Conservation (phyloP, 2,329 filamentous ascomycete species). For the Chrysosporium keratinophilum region DNA sequence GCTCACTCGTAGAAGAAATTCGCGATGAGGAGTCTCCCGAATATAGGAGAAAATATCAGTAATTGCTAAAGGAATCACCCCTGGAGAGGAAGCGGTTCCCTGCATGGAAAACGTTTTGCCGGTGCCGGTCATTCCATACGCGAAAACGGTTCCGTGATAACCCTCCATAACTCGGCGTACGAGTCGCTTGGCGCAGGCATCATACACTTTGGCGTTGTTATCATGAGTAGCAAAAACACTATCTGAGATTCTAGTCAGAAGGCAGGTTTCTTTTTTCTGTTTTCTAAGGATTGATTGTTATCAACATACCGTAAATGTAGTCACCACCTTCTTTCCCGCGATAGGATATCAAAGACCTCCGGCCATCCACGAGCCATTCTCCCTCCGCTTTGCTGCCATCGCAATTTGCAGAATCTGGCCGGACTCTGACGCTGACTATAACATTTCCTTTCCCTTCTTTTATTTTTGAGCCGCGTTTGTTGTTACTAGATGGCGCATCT, state of each 20-base stretch:
- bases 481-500: neutral
- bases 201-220: slow-evolving; percentile 90
- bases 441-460: slow-evolving; percentile 89
- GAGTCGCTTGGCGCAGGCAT: slow-evolving; percentile 82
- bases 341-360: slow-evolving; percentile 71
- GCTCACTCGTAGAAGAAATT: slow-evolving; percentile 90
- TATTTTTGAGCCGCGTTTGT: slow-evolving; percentile 26
- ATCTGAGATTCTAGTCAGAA: slow-evolving; percentile 45
- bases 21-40: slow-evolving; percentile 84
- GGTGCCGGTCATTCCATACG: slow-evolving; percentile 97
- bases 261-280: neutral
- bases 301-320: slow-evolving; percentile 71
- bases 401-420: slow-evolving; percentile 64
- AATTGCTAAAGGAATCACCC: slow-evolving; percentile 92
- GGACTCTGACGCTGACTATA: slow-evolving; percentile 84
- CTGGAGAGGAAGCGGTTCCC: slow-evolving; percentile 86
- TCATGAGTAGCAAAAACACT: slow-evolving; percentile 94
- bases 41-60: slow-evolving; percentile 99
- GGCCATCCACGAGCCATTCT: slow-evolving; percentile 87
- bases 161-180: slow-evolving; percentile 98
- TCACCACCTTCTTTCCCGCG: slow-evolving; percentile 83
- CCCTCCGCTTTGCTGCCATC: slow-evolving; percentile 55
- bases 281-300: neutral
- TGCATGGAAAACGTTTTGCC: slow-evolving; percentile 99
- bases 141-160: slow-evolving; percentile 96